phyloP scores from a whole-genome alignment of 495 filamentous ascomycete species.

The Evernia prunastri region DNA sequence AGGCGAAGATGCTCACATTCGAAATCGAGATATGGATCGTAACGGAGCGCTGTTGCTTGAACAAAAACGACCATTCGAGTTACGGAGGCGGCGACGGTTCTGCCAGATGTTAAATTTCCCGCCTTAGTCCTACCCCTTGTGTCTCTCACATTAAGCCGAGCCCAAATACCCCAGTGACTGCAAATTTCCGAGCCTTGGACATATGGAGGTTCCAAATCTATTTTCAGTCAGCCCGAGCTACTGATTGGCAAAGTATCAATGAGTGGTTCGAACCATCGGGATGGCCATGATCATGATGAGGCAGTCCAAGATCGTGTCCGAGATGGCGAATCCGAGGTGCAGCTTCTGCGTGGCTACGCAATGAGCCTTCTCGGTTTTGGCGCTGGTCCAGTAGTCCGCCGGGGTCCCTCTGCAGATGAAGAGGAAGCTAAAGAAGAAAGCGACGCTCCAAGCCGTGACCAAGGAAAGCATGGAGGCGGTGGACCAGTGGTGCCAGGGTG shows the following conservation, averaged over 20 bases:
- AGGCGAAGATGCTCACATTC: too few relatives aligned
- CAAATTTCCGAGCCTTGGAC: too few relatives aligned
- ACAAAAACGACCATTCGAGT: too few relatives aligned
- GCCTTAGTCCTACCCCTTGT: too few relatives aligned
- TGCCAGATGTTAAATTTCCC: too few relatives aligned
- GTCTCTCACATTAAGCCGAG: too few relatives aligned
- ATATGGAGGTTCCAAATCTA: constrained; percentile 17
- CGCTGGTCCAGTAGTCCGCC: constrained; percentile 19
- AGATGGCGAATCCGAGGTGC: constrained; percentile 15
- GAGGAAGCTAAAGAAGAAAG: constrained; percentile 21
- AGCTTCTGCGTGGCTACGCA: constrained; percentile 13
- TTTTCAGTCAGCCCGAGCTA: not conserved
- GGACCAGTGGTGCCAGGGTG: constrained; percentile 15
- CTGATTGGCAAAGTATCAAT: not conserved
- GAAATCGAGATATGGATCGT: too few relatives aligned
- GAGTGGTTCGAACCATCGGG: constrained; percentile 13
- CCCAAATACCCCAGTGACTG: too few relatives aligned
- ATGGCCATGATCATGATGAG: constrained; percentile 20
- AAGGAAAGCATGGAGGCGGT: constrained; percentile 18
- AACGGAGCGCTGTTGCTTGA: too few relatives aligned
- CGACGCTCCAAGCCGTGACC: constrained; percentile 20
- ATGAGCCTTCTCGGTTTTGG: not conserved
- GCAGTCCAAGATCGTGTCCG: constrained; percentile 23
- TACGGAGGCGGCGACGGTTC: too few relatives aligned
- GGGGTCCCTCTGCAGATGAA: constrained; percentile 22